These are phyloP conservation scores for Calonectria henricotiae DNA, from an alignment of 2,329 filamentous ascomycete species.

Conservation along the genomic window DNA sequence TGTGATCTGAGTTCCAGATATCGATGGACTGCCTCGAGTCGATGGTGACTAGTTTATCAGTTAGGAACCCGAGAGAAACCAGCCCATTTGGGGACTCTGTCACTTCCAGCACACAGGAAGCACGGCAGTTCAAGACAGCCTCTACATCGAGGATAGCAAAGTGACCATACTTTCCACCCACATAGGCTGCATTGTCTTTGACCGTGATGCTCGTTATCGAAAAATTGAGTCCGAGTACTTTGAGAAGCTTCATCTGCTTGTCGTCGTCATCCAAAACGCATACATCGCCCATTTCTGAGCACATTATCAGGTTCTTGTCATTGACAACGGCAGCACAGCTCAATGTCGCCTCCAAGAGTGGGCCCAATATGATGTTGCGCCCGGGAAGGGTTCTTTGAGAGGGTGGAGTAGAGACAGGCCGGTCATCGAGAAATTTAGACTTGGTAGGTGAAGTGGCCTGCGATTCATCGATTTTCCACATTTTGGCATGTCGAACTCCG, in stretches of 20 bases:
- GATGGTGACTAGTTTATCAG: constrained; percentile 80
- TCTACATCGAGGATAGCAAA: constrained; percentile 70
- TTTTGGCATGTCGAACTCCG: constrained; percentile 92
- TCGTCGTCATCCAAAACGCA: constrained; percentile 87
- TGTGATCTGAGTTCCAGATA: constrained; percentile 70
- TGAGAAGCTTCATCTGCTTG: constrained; percentile 79
- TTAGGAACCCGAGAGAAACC: constrained; percentile 79
- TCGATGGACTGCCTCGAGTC: constrained; percentile 84
- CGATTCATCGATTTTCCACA: constrained; percentile 88
- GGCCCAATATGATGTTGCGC: constrained; percentile 88
- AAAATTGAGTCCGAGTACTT: constrained; percentile 79
- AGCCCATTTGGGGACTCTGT: constrained; percentile 65
- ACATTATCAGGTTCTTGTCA: constrained; percentile 83
- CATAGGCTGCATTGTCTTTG: constrained; percentile 72
- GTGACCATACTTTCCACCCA: constrained; percentile 79
- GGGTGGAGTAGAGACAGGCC: constrained; percentile 52
- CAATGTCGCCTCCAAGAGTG: constrained; percentile 87
- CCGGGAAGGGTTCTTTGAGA: constrained; percentile 80
- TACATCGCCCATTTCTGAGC: constrained; percentile 90
- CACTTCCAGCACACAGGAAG: constrained; percentile 60
- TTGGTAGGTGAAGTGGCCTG: constrained; percentile 75
- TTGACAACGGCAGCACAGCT: constrained; percentile 81
- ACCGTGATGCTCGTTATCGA: constrained; percentile 78
- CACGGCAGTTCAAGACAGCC: constrained; percentile 63
- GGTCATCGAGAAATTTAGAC: constrained; percentile 68